Conservation (phyloP, 2,329 filamentous ascomycete genomes). For the Fusarium keratoplasticum region DNA sequence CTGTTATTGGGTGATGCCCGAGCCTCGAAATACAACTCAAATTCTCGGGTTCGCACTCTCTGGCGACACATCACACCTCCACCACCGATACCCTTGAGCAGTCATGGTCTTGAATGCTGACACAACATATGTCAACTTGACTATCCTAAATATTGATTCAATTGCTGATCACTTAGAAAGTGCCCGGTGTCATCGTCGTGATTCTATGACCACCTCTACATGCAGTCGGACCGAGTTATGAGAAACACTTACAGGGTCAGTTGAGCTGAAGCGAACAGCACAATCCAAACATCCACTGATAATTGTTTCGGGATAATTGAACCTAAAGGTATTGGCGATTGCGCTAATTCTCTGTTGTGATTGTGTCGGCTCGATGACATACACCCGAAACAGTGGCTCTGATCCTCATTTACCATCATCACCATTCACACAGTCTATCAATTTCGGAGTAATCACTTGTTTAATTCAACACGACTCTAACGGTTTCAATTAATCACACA, state of each 20-base stretch:
- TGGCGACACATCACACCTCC: neutral
- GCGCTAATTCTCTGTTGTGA: neutral
- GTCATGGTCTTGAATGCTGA: neutral
- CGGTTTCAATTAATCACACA: neutral
- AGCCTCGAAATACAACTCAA: neutral
- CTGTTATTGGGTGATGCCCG: neutral
- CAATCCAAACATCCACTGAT: neutral
- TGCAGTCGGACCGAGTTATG: neutral
- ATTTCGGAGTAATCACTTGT: neutral
- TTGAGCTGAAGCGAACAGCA: neutral
- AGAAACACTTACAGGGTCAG: neutral
- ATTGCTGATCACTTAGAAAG: neutral
- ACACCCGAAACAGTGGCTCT: neutral
- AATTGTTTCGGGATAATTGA: neutral
- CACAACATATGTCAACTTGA: neutral
- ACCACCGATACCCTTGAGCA: neutral
- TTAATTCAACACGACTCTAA: neutral
- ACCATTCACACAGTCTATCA: neutral
- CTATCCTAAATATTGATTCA: neutral
- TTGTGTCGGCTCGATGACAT: neutral
- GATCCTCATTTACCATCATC: neutral
- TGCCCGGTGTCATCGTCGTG: accelerated
- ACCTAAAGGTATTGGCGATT: neutral
- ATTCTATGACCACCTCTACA: neutral
- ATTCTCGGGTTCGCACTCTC: neutral